phyloP scores from a whole-genome alignment of 352 stramenopile species.

The Aphanomyces astaci region DNA sequence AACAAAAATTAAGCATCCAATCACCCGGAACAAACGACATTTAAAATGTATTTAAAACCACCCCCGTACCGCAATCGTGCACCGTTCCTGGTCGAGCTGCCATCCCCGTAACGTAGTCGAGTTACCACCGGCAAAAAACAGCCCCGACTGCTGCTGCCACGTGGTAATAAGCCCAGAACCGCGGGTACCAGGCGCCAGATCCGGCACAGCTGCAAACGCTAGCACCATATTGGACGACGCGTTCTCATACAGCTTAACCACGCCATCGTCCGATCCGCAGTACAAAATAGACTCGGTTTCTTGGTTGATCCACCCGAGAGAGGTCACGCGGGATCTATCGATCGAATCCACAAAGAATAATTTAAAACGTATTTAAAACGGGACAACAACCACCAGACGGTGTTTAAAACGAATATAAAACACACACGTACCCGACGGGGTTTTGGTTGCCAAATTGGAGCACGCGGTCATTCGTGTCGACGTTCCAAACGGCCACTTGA shows the following conservation, averaged over 20 bases:
- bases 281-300: slow-evolving; percentile 88
- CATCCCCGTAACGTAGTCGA: slow-evolving; percentile 88
- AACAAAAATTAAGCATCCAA: no score
- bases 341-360: no score
- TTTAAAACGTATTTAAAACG: no score
- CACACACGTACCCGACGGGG: slow-evolving; percentile 49
- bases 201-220: slow-evolving; percentile 89
- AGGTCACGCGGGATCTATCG: slow-evolving; percentile 84
- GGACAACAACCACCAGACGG: no score
- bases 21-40: no score
- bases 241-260: slow-evolving; percentile 93
- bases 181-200: slow-evolving; percentile 85
- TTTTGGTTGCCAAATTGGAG: slow-evolving; percentile 82
- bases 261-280: slow-evolving; percentile 93
- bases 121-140: slow-evolving; percentile 91
- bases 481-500: slow-evolving; percentile 93
- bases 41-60: no score
- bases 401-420: background rate
- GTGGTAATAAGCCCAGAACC: slow-evolving; percentile 93
- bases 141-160: slow-evolving; percentile 89
- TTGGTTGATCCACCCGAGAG: slow-evolving; percentile 97
- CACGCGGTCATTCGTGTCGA: slow-evolving; percentile 83
- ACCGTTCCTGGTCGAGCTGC: slow-evolving; percentile 92
- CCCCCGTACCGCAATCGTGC: slow-evolving; percentile 28
- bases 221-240: slow-evolving; percentile 68